phyloP scores from a whole-genome alignment of 2,329 filamentous ascomycete species.

The Alternaria conjuncta region DNA sequence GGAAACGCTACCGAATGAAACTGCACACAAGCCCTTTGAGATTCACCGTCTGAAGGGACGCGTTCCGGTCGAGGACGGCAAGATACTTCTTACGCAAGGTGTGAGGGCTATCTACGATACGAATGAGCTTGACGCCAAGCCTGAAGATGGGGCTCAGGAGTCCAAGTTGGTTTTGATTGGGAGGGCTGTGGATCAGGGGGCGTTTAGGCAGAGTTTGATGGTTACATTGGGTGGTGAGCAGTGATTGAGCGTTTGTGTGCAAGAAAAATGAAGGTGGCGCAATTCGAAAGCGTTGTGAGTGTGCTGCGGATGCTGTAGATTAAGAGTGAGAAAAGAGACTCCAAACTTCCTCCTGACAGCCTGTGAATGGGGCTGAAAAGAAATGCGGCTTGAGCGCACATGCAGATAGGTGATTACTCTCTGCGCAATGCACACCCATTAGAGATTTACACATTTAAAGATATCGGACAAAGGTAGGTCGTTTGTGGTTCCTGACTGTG shows the following conservation, averaged over 20 bases:
- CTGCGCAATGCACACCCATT: too few species aligned
- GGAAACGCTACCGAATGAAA: constrained; percentile 59
- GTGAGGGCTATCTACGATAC: constrained; percentile 95
- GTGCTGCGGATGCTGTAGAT: not conserved
- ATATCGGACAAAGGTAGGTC: too few species aligned
- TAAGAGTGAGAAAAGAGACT: too few species aligned
- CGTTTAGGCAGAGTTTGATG: constrained; percentile 18
- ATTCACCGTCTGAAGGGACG: constrained; percentile 89
- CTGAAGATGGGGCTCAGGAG: not conserved
- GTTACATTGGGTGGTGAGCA: not conserved
- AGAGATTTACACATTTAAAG: too few species aligned
- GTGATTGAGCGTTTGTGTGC: not conserved
- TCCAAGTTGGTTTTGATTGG: constrained; percentile 45
- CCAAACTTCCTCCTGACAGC: too few species aligned
- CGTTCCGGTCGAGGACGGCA: constrained; percentile 68
- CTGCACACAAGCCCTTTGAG: constrained; percentile 63
- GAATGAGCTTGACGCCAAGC: constrained; percentile 60
- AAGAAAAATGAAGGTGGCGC: not conserved
- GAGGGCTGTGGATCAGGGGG: constrained; percentile 32
- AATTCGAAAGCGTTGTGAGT: not conserved
- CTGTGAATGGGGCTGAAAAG: too few species aligned
- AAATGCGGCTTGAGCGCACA: too few species aligned
- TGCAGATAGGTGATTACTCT: too few species aligned
- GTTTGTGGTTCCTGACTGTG: too few species aligned
- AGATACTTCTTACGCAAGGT: constrained; percentile 81